Conservation (phyloP, 169 alveolate genomes). For the Pseudocohnilembus persalinus region DNA sequence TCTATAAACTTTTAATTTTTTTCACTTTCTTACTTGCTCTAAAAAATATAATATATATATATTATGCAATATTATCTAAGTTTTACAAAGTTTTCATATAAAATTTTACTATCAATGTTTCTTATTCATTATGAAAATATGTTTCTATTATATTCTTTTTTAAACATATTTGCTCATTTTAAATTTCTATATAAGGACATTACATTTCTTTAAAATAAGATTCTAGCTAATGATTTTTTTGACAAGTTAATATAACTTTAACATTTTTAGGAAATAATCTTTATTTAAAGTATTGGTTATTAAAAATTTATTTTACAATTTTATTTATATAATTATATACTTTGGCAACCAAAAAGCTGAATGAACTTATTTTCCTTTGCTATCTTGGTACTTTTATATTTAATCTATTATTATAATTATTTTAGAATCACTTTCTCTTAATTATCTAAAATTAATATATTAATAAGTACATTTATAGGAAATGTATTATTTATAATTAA, state of each 20-base stretch:
- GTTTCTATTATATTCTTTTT: no score
- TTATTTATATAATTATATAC: slow-evolving; percentile 4
- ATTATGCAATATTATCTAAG: no score
- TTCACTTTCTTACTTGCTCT: no score
- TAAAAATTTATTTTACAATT: no score
- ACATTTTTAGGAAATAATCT: slow-evolving; percentile 48
- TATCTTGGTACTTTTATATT: slow-evolving; percentile 46
- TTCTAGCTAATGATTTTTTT: slow-evolving; percentile 40
- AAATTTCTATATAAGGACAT: slow-evolving; percentile 2
- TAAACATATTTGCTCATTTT: no score
- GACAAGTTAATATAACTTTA: slow-evolving; percentile 46
- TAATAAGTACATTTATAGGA: slow-evolving; percentile 8
- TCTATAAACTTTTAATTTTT: no score
- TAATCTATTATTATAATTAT: slow-evolving; percentile 55
- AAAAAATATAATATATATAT: no score
- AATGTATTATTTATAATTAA: neutral
- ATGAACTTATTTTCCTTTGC: slow-evolving; percentile 38
- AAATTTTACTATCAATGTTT: no score
- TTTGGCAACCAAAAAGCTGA: slow-evolving; percentile 62
- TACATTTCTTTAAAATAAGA: slow-evolving; percentile 38
- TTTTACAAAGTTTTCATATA: no score
- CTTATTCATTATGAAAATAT: no score
- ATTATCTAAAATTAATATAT: slow-evolving; percentile 22
- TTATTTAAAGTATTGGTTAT: no score
- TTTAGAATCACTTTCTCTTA: neutral